These are phyloP conservation scores for Combretum micranthum DNA, from an alignment of 345 rosid species.

Conservation along the genomic window DNA sequence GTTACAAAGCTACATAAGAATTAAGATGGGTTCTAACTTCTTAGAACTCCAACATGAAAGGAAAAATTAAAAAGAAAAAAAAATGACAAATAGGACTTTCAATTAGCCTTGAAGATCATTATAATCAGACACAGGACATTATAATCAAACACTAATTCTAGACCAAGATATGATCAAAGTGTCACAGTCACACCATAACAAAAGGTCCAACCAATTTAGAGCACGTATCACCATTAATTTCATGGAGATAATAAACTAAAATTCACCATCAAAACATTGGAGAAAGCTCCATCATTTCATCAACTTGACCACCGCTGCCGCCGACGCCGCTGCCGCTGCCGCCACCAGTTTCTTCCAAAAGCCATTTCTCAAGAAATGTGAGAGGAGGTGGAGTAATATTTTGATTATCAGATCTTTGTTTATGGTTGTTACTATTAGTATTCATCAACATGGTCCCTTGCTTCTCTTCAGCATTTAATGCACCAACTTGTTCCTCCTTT, in stretches of 20 bases:
- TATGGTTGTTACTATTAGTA: slow-evolving; percentile 9
- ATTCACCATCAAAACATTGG: slow-evolving; percentile 28
- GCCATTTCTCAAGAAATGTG: slow-evolving; percentile 93
- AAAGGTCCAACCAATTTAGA: not conserved
- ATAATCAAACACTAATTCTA: no score
- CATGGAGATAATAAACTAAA: not conserved
- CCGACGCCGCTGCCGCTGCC: not conserved
- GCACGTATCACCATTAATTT: not conserved
- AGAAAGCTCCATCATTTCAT: slow-evolving; percentile 59
- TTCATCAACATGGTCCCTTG: slow-evolving; percentile 18
- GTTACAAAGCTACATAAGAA: not conserved
- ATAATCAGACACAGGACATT: no score
- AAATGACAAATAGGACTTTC: not conserved
- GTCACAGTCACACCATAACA: no score
- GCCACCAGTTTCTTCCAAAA: slow-evolving; percentile 52
- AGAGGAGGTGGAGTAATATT: slow-evolving; percentile 40
- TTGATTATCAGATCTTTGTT: not conserved
- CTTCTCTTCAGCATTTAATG: not conserved
- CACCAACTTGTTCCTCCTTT: slow-evolving; percentile 3
- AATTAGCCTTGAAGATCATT: no score
- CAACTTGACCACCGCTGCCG: slow-evolving; percentile 35
- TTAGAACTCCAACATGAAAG: slow-evolving; percentile 17
- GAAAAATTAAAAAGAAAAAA: slow-evolving; percentile 9
- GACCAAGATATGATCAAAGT: no score
- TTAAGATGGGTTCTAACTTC: slow-evolving; percentile 23